phyloP scores from a whole-genome alignment of 1,139 yeast species.

The Candida tropicalis region DNA sequence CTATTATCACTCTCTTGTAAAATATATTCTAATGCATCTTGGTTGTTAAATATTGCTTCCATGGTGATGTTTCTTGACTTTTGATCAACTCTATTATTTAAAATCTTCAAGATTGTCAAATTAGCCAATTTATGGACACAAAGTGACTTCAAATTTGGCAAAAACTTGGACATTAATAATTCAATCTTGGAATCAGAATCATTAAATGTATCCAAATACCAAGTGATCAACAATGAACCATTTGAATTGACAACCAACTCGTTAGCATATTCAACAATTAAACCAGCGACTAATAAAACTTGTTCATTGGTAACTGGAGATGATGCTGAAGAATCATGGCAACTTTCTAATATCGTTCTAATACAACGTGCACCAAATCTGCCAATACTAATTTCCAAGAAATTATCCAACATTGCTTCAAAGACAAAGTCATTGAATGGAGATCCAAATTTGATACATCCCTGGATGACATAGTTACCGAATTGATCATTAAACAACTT shows the following conservation, averaged over 20 bases:
- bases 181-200: conserved; percentile 53
- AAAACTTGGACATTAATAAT: conserved; percentile 50
- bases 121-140: conserved; percentile 89
- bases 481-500: conserved; percentile 92
- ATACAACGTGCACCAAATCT: conserved; percentile 96
- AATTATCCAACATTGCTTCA: conserved; percentile 78
- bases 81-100: conserved; percentile 69
- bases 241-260: conserved; percentile 82
- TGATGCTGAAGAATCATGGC: conserved; percentile 22
- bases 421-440: conserved; percentile 91
- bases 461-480: conserved; percentile 95
- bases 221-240: conserved; percentile 86
- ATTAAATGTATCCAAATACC: conserved; percentile 90
- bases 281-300: conserved; percentile 72
- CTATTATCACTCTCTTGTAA: conserved; percentile 22
- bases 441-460: conserved; percentile 85
- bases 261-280: conserved; percentile 77
- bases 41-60: conserved; percentile 63
- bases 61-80: conserved; percentile 64
- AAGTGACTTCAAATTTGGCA: conserved; percentile 63
- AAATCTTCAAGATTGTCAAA: conserved; percentile 75
- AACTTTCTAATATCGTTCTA: conserved; percentile 86
- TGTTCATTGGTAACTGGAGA: conserved; percentile 56
- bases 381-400: conserved; percentile 82
- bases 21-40: conserved; percentile 26